A percentile compares a stretch with the other conserved stretches of the same genome.
These are phyloP conservation scores for Dactylellina sp. DNA, from an alignment of 2,329 filamentous ascomycete species.

Conservation along the genomic window DNA sequence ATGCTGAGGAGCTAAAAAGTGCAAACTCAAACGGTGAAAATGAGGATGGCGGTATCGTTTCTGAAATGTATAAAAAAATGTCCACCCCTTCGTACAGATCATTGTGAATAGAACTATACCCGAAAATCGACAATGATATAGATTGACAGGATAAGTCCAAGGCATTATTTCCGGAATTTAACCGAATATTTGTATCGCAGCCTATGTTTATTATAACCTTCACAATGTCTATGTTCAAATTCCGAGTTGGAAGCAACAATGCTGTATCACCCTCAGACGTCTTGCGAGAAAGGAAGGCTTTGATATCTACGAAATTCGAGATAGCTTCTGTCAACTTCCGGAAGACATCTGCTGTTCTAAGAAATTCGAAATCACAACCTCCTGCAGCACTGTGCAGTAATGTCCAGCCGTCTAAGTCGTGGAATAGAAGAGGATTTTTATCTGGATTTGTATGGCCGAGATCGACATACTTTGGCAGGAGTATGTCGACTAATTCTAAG, in stretches of 20 bases:
- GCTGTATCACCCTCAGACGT: background rate
- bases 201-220: background rate
- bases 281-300: background rate
- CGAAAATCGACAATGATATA: background rate
- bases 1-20: background rate
- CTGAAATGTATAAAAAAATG: background rate
- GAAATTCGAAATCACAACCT: background rate
- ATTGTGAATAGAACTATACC: background rate
- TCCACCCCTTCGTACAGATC: background rate
- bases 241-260: background rate
- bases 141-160: background rate
- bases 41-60: background rate
- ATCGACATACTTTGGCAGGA: background rate
- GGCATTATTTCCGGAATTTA: background rate
- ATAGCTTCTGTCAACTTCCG: background rate
- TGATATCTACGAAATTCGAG: constrained; percentile 2
- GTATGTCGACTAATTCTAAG: background rate
- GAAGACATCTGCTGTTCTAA: background rate
- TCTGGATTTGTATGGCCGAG: background rate
- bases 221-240: background rate
- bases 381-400: background rate
- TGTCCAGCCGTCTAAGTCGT: background rate
- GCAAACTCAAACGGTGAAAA: background rate
- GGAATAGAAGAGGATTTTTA: constrained; percentile 1
- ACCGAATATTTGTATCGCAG: background rate